Conservation (phyloP, 108 stramenopile genomes). For the Skeletonema marinoi region DNA sequence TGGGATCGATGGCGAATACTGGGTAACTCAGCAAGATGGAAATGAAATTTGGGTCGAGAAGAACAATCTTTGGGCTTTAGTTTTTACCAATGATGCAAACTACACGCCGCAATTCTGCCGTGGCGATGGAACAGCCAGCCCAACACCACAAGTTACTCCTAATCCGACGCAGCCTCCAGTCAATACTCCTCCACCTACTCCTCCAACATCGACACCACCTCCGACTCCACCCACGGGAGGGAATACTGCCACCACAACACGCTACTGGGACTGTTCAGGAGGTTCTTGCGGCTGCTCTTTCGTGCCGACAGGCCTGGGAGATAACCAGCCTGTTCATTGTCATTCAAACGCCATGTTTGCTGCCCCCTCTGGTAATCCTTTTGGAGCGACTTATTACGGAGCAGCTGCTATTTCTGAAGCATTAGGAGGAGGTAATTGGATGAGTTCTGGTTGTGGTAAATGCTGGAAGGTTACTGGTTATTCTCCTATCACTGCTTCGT, state of each 20-base stretch:
- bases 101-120: constrained; percentile 23
- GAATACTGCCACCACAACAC: constrained; percentile 31
- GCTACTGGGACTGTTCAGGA: constrained; percentile 51
- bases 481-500: background rate
- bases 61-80: constrained; percentile 20
- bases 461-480: constrained; percentile 51
- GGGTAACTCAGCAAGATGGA: constrained; percentile 22
- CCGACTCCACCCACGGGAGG: constrained; percentile 26
- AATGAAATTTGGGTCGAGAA: constrained; percentile 39
- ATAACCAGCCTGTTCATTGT: constrained; percentile 18
- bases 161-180: background rate
- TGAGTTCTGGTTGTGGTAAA: constrained; percentile 47
- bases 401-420: constrained; percentile 45
- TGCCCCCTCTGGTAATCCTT: constrained; percentile 41
- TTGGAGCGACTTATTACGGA: constrained; percentile 52
- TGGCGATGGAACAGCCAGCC: background rate
- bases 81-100: constrained; percentile 33
- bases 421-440: constrained; percentile 49
- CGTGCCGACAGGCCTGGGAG: constrained; percentile 11
- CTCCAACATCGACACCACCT: background rate
- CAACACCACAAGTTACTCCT: constrained; percentile 3
- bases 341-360: constrained; percentile 55
- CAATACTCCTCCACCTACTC: background rate
- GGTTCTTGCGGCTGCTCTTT: constrained; percentile 37
- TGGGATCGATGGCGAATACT: constrained; percentile 33